Evolutionary conservation across 805 yeast genomes (phyloP), one percentile per base, ranked within the genome.

Genomic region (Dipodascus albidus): DNA sequence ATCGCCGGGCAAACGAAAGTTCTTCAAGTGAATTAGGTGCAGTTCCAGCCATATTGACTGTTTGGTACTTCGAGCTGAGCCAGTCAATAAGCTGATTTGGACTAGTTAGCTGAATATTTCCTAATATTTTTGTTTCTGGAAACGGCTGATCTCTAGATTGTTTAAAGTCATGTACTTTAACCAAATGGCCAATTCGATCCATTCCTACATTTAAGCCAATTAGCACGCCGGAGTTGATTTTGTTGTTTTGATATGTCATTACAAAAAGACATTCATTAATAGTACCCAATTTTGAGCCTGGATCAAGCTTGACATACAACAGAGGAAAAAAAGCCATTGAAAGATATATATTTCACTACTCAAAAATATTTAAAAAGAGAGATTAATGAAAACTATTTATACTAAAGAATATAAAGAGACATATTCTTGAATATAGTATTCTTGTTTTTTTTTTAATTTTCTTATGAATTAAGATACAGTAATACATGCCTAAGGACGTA

Each of bases 111-210:
- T 38, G 44, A 14, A 38, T 38, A 38, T 38, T 38, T n/a, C 44
- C 44, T 38, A 38, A 17, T n/a, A 38, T 38, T 38, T 38, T 38
- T 6, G 20, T 14, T 38, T 38, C 44, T 38, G 44, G 20, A 14
- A 38, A 38, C 20, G 20, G 44, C n/a, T 38, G 44, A 17, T 38
- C 44, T 14, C 44, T 14, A 6, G 44, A 17, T 3, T 38, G 44
- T 38, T 38, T 38, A 14, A 4, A 38, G 20, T 38, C 44, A 38
- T 38, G 44, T 14, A 38, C 44, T 17, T 38, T 38, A 14, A 38
- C 44, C 17, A 38, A n/a, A 38, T 38, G 44, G 3, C 44, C 44
- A 38, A 38, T 38, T n/a, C 44, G 44, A 38, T 38, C 44, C n/a
- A 17, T 14, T 17, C 44, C 44, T n/a, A 38, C 20, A 38, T 38